These are phyloP conservation scores for Tulasnella sp. DNA, from an alignment of 768 basidiomycete genomes.

Conservation along the genomic window DNA sequence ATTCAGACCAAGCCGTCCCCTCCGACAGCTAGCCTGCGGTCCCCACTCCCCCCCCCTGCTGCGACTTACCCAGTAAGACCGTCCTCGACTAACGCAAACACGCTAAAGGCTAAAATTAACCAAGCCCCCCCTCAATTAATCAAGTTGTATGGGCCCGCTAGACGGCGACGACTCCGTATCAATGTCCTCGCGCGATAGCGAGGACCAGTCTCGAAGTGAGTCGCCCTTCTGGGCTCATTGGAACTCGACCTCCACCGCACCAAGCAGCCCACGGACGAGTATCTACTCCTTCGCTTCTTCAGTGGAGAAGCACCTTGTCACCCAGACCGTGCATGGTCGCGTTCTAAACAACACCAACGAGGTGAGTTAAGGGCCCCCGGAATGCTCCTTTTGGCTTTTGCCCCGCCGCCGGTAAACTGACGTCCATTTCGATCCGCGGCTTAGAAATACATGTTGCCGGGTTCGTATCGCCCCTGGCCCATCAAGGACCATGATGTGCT, in stretches of 20 bases:
- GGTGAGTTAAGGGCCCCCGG: neutral
- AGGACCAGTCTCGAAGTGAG: neutral
- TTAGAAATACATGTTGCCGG: slow-evolving; percentile 25
- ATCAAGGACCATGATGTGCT: too few species aligned
- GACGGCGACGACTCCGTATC: neutral
- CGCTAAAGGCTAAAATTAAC: neutral
- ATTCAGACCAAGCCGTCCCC: neutral
- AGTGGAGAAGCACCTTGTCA: slow-evolving; percentile 10
- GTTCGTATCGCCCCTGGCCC: neutral
- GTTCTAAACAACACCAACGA: slow-evolving; percentile 15
- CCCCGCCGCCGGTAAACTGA: neutral
- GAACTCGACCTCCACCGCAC: neutral
- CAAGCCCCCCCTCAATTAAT: neutral
- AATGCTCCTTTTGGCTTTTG: neutral
- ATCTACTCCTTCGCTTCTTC: slow-evolving; percentile 28
- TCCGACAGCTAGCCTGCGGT: too few species aligned
- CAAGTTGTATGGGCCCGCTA: neutral
- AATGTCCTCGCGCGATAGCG: neutral
- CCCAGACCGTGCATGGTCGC: slow-evolving; percentile 16
- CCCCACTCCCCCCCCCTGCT: neutral
- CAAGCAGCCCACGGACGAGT: slow-evolving; percentile 7
- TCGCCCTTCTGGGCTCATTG: slow-evolving; percentile 12
- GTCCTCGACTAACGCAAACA: neutral
- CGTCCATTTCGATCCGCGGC: neutral
- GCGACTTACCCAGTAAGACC: neutral